Percentiles rank a stretch among this genome's conserved stretches.
Conservation (phyloP, 108 stramenopile species). For the Pelagomonas calceolata region DNA sequence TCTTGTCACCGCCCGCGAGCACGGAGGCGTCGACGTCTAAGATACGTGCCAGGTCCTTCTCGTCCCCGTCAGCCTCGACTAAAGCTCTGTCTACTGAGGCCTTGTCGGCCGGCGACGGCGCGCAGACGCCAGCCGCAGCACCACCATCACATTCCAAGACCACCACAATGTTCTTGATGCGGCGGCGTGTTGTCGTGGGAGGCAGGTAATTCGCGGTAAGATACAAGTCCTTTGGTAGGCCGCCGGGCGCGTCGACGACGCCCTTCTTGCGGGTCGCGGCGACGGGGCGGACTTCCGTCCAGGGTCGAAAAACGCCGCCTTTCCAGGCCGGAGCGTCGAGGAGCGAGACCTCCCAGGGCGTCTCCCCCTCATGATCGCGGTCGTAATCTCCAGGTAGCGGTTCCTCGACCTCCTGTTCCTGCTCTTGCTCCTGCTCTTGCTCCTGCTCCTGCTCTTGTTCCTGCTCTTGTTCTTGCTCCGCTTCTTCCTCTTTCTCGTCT, state of each 20-base stretch:
- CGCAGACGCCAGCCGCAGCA: not conserved
- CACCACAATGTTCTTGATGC: slow-evolving; percentile 46
- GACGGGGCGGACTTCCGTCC: not conserved
- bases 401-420: slow-evolving; percentile 11
- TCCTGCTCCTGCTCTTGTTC: slow-evolving; percentile 15
- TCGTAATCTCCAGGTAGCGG: not conserved
- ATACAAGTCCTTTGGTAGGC: slow-evolving; percentile 33
- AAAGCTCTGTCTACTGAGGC: not conserved
- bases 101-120: not conserved
- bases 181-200: slow-evolving; percentile 16
- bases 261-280: not conserved
- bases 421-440: slow-evolving; percentile 9
- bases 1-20: slow-evolving; percentile 22
- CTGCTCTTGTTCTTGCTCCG: slow-evolving; percentile 10
- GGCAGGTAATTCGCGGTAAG: slow-evolving; percentile 38
- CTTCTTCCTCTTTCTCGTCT: slow-evolving; percentile 14
- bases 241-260: slow-evolving; percentile 22
- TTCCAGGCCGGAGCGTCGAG: not conserved
- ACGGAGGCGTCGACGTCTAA: slow-evolving; percentile 25
- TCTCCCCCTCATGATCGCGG: slow-evolving; percentile 3
- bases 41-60: slow-evolving; percentile 8
- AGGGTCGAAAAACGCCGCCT: not conserved
- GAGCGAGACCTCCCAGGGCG: not conserved
- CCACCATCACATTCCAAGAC: slow-evolving; percentile 33
- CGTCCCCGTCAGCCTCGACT: not conserved